Conservation (phyloP, 2,329 filamentous ascomycete species). For the Phaeosphaeriaceae sp. region DNA sequence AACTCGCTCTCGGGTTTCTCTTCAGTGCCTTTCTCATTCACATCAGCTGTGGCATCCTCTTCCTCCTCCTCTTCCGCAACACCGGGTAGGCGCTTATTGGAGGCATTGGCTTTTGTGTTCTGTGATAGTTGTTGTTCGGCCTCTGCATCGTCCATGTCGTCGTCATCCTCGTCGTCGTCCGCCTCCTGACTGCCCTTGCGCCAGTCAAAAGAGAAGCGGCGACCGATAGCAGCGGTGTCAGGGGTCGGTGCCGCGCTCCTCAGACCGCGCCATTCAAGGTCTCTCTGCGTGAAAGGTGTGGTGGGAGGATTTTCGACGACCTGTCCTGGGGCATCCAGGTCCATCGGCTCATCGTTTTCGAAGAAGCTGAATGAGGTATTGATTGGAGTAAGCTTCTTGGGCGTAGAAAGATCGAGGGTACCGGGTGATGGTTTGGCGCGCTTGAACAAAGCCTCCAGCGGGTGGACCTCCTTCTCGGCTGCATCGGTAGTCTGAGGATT, state of each 20-base stretch:
- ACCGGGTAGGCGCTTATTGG: conserved; percentile 19
- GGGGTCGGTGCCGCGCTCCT: conserved; percentile 93
- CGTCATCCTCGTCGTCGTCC: conserved; percentile 53
- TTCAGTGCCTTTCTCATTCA: conserved; percentile 14
- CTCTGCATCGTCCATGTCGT: conserved; percentile 19
- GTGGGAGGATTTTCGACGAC: conserved; percentile 60
- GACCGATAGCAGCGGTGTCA: conserved; percentile 81
- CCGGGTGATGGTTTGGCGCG: conserved; percentile 57
- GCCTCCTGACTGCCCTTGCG: conserved; percentile 50
- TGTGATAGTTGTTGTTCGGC: conserved; percentile 32
- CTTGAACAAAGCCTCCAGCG: conserved; percentile 93
- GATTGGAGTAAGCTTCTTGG: conserved; percentile 49
- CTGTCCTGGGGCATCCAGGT: conserved; percentile 50
- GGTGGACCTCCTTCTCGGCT: conserved; percentile 67
- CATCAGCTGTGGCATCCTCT: conserved; percentile 16
- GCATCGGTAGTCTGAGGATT: conserved; percentile 3
- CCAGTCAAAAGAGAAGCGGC: conserved; percentile 64
- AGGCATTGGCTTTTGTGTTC: conserved; percentile 41
- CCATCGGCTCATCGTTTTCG: conserved; percentile 52
- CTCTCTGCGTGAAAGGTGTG: conserved; percentile 82
- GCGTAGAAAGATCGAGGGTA: conserved; percentile 39
- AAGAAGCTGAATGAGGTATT: conserved; percentile 83
- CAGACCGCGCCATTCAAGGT: conserved; percentile 75
- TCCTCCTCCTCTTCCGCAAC: conserved; percentile 38
- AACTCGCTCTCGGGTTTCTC: conserved; percentile 63